Evolutionary conservation across 106 monocot species (phyloP), one percentile per base, ranked within the genome.

Genomic region (Dendrobium nobile): DNA sequence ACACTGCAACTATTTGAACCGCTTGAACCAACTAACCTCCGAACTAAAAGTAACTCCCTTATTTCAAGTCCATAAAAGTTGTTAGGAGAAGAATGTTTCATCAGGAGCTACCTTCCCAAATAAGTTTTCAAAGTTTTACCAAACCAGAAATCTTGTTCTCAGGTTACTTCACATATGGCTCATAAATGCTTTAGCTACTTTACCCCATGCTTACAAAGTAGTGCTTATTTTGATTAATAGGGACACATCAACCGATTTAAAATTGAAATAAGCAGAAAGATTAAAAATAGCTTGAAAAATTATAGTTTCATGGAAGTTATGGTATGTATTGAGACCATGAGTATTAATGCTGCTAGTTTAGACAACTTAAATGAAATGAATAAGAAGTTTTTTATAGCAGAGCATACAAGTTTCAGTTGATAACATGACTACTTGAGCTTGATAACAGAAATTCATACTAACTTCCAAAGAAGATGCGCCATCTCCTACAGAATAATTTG

Each of bases 401-500:
- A 61, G 1, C 61, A 61, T 61, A 22, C 61, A 61, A 61, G 61
- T 20, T 74, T 43, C 43, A 42, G 44, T 42, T n/a, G 42, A 74
- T 43, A 72, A 72, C 10, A 72, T 40, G 4, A 72, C 28, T 74
- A 41, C 11, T 51, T 48, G 76, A 48, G 45, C 24, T 76, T 47
- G 76, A 76, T 51, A 27, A 76, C 4, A 26, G 17, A 51, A 47
- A 76, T 4, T 70, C 17, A 68, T 47, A 72, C 77, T 85, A 76
- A 88, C 88, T 64, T 86, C 68, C 65, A 88, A 77, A 72, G 61
- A 54, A 72, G 85, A 81, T 48, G 83, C 88, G 75, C 85, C 88
- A 83, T 83, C 86, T 17, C 9, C 41, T 20, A 86, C 81, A 16
- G 81, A 75, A 72, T 80, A 55, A 51, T 84, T 84, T 79, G 78